phyloP scores from a whole-genome alignment of 2,329 filamentous ascomycete species.

The Harringtonia lauricola region DNA sequence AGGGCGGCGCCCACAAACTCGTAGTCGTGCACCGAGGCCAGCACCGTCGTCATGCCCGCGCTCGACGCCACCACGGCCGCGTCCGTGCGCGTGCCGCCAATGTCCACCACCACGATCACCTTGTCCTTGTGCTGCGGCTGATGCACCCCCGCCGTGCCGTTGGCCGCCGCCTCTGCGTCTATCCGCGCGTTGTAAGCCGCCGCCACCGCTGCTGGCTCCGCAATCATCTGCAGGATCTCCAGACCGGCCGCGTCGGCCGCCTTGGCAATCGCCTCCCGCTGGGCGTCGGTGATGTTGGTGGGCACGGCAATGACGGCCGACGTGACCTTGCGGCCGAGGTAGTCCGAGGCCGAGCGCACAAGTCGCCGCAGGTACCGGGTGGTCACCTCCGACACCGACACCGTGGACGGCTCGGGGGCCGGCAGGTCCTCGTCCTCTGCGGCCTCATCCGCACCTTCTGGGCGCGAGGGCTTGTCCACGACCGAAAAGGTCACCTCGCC shows the following conservation, averaged over 20 bases:
- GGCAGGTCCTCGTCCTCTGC: constrained; percentile 10
- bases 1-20: constrained; percentile 79
- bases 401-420: constrained; percentile 41
- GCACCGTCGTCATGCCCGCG: constrained; percentile 90
- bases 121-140: constrained; percentile 64
- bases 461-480: constrained; percentile 50
- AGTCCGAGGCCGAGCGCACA: constrained; percentile 75
- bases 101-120: constrained; percentile 79
- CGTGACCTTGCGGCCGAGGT: constrained; percentile 83
- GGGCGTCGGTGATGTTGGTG: constrained; percentile 82
- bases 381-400: constrained; percentile 71
- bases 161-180: constrained; percentile 70
- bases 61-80: constrained; percentile 82
- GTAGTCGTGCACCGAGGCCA: constrained; percentile 92
- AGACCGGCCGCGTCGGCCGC: constrained; percentile 72
- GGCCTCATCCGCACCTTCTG: constrained; percentile 45
- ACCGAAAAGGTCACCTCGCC: constrained; percentile 71
- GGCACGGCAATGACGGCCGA: constrained; percentile 92
- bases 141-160: constrained; percentile 81
- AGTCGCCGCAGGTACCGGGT: constrained; percentile 78
- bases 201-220: constrained; percentile 79
- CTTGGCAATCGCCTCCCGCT: constrained; percentile 68
- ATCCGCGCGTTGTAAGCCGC: constrained; percentile 85
- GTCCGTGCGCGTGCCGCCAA: constrained; percentile 88
- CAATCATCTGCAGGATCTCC: constrained; percentile 85